Percentiles rank a stretch among this genome's conserved stretches.
phyloP scores from a whole-genome alignment of 2,329 filamentous ascomycete genomes.

The Arthrinium puccinioides region DNA sequence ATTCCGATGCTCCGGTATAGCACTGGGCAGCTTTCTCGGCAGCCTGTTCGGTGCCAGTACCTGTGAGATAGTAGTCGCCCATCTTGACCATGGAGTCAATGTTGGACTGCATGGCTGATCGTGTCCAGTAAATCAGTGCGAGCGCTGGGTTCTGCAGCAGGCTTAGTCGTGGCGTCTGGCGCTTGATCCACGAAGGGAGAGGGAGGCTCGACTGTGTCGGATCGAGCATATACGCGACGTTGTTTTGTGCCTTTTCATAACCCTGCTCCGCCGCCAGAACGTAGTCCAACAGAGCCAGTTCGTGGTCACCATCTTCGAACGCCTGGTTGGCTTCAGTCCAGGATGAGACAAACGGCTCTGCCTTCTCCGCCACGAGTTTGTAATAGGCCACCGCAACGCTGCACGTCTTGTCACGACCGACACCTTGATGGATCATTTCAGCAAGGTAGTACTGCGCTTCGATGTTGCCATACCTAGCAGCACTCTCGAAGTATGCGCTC shows the following conservation, averaged over 20 bases:
- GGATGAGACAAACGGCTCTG: slow-evolving; percentile 66
- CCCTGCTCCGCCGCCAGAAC: slow-evolving; percentile 89
- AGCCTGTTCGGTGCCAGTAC: slow-evolving; percentile 65
- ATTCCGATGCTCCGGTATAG: slow-evolving; percentile 88
- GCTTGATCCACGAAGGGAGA: slow-evolving; percentile 46
- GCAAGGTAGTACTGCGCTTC: slow-evolving; percentile 90
- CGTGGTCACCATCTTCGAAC: slow-evolving; percentile 70
- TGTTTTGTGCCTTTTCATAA: slow-evolving; percentile 82
- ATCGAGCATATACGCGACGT: slow-evolving; percentile 82
- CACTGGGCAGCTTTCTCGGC: slow-evolving; percentile 85
- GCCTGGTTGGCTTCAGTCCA: slow-evolving; percentile 79
- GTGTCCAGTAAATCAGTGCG: slow-evolving; percentile 88
- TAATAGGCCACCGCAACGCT: slow-evolving; percentile 74
- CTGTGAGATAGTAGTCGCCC: slow-evolving; percentile 92
- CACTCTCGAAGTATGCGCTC: slow-evolving; percentile 80
- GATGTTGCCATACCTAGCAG: slow-evolving; percentile 73
- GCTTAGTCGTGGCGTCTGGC: slow-evolving; percentile 22
- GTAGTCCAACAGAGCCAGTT: slow-evolving; percentile 72
- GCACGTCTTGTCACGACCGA: slow-evolving; percentile 75
- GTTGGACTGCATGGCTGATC: slow-evolving; percentile 87
- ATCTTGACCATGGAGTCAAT: slow-evolving; percentile 95
- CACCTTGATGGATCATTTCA: slow-evolving; percentile 74
- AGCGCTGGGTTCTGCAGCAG: slow-evolving; percentile 49
- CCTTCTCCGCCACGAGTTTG: slow-evolving; percentile 68
- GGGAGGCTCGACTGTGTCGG: slow-evolving; percentile 57